phyloP scores from a whole-genome alignment of 352 stramenopile species.

The Peronospora destructor region DNA sequence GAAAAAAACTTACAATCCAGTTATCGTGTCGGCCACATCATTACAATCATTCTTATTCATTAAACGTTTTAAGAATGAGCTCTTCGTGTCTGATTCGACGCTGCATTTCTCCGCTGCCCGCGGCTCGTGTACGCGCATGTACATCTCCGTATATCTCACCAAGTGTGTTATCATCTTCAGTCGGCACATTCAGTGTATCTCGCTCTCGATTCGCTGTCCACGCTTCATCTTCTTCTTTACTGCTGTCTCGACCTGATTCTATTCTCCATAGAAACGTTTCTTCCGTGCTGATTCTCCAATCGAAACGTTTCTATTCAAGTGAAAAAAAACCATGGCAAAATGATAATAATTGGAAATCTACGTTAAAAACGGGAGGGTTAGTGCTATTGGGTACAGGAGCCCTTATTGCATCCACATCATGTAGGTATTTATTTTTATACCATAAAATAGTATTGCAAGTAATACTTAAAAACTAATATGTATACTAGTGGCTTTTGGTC shows the following conservation, averaged over 20 bases:
- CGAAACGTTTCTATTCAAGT: constrained; percentile 28
- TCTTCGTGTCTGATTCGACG: constrained; percentile 18
- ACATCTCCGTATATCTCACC: constrained; percentile 2
- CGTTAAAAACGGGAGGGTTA: constrained; percentile 54
- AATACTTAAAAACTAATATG: no score
- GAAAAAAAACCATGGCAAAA: constrained; percentile 37
- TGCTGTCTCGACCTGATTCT: constrained; percentile 9
- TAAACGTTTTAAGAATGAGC: constrained; percentile 16
- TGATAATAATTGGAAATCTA: constrained; percentile 40
- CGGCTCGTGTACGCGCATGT: constrained; percentile 3
- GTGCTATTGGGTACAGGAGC: constrained; percentile 50
- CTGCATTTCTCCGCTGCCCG: constrained; percentile 10
- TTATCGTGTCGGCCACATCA: not conserved
- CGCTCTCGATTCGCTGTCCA: constrained; percentile 1
- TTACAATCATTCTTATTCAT: constrained; percentile 2
- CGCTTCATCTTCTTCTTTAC: not conserved
- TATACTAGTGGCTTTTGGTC: constrained; percentile 53
- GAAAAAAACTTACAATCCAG: constrained; percentile 7
- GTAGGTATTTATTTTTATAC: constrained; percentile 25
- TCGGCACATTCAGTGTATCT: constrained; percentile 6
- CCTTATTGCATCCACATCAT: constrained; percentile 52
- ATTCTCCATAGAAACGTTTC: not conserved
- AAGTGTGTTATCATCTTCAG: not conserved
- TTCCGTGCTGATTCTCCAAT: constrained; percentile 13
- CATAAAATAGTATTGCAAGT: no score